A percentile compares a stretch with the other conserved stretches of the same genome.
Evolutionary conservation across 2,329 filamentous ascomycete species (phyloP).

Genomic region (Verticillium klebahnii): DNA sequence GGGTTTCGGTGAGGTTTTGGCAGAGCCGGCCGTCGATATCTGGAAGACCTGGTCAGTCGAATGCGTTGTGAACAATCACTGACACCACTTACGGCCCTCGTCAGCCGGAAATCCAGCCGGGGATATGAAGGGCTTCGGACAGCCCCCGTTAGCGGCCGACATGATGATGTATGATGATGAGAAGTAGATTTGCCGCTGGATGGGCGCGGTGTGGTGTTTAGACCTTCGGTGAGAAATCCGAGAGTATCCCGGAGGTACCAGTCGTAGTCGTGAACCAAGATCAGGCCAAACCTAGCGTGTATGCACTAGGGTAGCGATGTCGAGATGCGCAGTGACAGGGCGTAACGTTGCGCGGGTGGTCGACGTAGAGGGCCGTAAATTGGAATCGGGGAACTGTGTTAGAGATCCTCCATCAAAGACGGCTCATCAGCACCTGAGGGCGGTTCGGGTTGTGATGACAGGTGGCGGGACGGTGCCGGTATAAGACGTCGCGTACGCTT

Average conservation of each 20-base stretch:
- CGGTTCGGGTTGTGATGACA: not conserved
- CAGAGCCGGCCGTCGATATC: not conserved
- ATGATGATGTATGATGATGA: not conserved
- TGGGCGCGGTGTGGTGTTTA: not conserved
- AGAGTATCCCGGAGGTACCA: not conserved
- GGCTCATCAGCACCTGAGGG: not conserved
- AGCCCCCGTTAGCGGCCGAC: conserved; percentile 25
- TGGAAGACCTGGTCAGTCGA: not conserved
- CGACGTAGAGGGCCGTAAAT: not conserved
- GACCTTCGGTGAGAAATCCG: not conserved
- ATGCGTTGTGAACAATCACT: no score
- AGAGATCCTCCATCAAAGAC: not conserved
- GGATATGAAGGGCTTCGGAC: conserved; percentile 67
- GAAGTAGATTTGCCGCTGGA: not conserved
- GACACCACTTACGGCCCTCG: conserved; percentile 61
- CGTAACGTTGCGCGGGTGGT: not conserved
- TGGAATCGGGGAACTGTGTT: not conserved
- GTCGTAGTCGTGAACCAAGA: not conserved
- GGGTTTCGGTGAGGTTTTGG: not conserved
- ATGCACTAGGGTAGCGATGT: not conserved
- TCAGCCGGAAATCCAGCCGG: conserved; percentile 50
- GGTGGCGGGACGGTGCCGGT: not conserved
- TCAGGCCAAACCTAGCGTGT: not conserved
- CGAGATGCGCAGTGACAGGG: not conserved
- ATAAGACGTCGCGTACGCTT: not conserved